Conservation (phyloP, 2,329 filamentous ascomycete species). For the Fonsecaea pugnacius region DNA sequence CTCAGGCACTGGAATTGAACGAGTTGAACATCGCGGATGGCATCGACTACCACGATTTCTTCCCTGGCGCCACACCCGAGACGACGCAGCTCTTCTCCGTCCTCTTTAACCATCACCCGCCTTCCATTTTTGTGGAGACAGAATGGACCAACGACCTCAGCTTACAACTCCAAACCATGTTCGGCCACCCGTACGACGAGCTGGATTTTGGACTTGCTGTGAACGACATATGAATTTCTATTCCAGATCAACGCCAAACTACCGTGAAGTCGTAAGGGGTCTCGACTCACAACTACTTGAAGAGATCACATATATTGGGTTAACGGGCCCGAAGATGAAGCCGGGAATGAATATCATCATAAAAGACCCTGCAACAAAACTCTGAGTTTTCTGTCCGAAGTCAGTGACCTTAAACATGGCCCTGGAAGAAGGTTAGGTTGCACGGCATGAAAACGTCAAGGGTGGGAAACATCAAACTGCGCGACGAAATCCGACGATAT, state of each 20-base stretch:
- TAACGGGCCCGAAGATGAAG: no score
- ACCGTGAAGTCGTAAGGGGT: no score
- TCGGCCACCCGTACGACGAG: not conserved
- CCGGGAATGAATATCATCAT: no score
- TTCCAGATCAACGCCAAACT: not conserved
- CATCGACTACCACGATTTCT: slow-evolving; percentile 44
- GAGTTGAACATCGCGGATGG: slow-evolving; percentile 8
- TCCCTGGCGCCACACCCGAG: slow-evolving; percentile 43
- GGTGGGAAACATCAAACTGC: no score
- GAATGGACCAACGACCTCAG: slow-evolving; percentile 1
- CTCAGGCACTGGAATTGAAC: not conserved
- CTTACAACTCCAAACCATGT: not conserved
- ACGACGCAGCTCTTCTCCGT: slow-evolving; percentile 36
- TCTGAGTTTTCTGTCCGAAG: not conserved
- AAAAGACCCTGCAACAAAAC: not conserved
- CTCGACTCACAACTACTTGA: no score
- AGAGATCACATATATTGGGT: no score
- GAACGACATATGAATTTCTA: not conserved
- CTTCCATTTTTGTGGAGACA: not conserved
- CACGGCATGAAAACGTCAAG: no score
- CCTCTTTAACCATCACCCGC: not conserved
- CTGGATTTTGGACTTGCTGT: not conserved
- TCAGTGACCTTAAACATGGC: not conserved
- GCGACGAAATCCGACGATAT: no score
- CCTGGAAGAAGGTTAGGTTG: no score